Base-by-base conservation (phyloP, 371 early-diverging fungal species). In the Apophysomyces trapeziformis region DNA sequence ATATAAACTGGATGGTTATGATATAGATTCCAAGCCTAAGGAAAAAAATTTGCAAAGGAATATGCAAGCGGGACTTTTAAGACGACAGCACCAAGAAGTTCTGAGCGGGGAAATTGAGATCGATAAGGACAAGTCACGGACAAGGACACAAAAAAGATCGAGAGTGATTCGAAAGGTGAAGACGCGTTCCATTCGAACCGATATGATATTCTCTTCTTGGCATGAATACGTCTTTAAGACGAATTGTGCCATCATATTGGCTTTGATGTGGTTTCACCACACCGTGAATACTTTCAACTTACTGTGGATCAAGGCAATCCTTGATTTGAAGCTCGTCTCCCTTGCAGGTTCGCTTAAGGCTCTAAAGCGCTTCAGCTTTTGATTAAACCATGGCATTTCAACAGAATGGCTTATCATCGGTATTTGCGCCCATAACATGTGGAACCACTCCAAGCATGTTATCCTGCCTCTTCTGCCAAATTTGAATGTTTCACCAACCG, bases 161-260 rank as follows among this genome's bases (percentile, higher is more conserved):
- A 26, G 32, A 26, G 32, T 26, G 32, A 26, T 26, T 26, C 32
- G 32, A 26, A 26, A 26, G 32, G 32, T 26, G 32, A 26, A 26
- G 41, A 41, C 47, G 47, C 47, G 47, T 47, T 47, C 47, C 18
- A 14, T 9, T 47, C 41, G 13, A 16, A 47, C 47, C 11, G 21
- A 3, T 16, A 47, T 47, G 47, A 47, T 47, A 7, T 47, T 47
- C 47, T n/a, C 47, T 7, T 47, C 47, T 11, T 47, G 47, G 47
- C 47, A 47, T 47, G 47, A 47, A 21, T 47, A 47, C 4, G 47
- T 47, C 47, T 47, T 47, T 47, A 47, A 47, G 47, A 47, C 47
- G 7, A 47, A 47, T n/a, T 47, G 13, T 16, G 47, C 47, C 47
- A 47, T 47, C 18, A n/a, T 47, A n/a, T 16, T 47, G 47, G 47